Evolutionary conservation across 176 grass and related monocot species (phyloP).

Genomic region (Puya raimondii): DNA sequence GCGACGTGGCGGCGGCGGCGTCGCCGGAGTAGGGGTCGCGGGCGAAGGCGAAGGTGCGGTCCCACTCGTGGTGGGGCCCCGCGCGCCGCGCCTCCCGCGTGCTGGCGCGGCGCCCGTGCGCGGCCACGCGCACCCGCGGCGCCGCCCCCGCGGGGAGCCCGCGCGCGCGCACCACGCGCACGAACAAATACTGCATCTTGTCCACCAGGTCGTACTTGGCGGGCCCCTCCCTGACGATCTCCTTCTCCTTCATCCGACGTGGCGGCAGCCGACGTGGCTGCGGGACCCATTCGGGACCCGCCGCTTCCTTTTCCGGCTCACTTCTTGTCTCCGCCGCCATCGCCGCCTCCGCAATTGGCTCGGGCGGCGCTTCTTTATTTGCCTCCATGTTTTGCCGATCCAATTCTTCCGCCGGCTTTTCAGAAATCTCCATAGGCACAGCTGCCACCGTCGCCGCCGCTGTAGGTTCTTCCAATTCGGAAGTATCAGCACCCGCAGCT

Average conservation of each 20-base stretch:
- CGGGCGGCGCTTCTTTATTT: background rate
- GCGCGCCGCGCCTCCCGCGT: constrained; percentile 41
- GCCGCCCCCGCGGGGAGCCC: constrained; percentile 42
- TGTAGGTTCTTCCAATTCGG: background rate
- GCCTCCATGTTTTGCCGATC: constrained; percentile 20
- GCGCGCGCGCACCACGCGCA: constrained; percentile 60
- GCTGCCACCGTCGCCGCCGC: constrained; percentile 2
- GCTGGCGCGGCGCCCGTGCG: constrained; percentile 42
- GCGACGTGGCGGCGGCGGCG: constrained; percentile 31
- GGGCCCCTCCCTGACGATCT: constrained; percentile 31
- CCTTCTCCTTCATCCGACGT: constrained; percentile 21
- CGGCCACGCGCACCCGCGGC: constrained; percentile 62
- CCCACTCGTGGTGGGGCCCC: constrained; percentile 82
- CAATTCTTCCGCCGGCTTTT: constrained; percentile 2
- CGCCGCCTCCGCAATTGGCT: background rate
- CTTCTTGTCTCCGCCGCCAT: too few species aligned
- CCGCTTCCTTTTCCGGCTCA: constrained; percentile 16
- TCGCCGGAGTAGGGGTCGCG: constrained; percentile 38
- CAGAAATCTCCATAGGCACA: background rate
- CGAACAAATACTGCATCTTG: constrained; percentile 93
- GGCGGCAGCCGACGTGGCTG: constrained; percentile 16
- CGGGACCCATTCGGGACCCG: constrained; percentile 4
- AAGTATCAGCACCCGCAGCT: background rate
- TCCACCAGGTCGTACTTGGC: constrained; percentile 80
- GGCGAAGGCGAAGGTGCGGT: constrained; percentile 72